phyloP scores from a whole-genome alignment of 2,329 filamentous ascomycete genomes.

The Stagonosporopsis rhizophila region DNA sequence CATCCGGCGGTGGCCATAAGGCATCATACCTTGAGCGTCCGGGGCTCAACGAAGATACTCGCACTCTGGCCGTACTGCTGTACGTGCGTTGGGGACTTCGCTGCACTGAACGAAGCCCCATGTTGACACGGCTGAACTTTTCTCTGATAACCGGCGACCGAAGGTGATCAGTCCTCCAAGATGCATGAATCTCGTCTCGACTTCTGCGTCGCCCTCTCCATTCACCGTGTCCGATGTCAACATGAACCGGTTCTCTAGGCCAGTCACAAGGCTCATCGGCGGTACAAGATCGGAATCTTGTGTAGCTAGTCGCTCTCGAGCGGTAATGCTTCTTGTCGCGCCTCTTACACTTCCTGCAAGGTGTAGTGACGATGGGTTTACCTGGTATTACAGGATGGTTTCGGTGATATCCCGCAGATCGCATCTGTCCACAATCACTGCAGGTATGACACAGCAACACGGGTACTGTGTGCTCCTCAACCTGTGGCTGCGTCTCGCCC shows the following conservation, averaged over 20 bases:
- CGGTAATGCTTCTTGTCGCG: constrained; percentile 23
- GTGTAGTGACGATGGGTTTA: constrained; percentile 29
- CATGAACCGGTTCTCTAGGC: constrained; percentile 28
- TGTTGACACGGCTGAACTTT: constrained; percentile 27
- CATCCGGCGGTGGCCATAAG: constrained; percentile 29
- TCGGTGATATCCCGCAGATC: constrained; percentile 46
- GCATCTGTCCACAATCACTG: constrained; percentile 42
- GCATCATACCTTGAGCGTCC: constrained; percentile 27
- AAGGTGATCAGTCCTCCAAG: constrained; percentile 26
- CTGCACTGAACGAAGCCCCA: constrained; percentile 37
- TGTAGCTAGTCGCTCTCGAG: constrained; percentile 26
- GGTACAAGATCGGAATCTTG: constrained; percentile 29
- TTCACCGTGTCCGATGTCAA: constrained; percentile 28
- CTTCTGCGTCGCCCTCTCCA: constrained; percentile 33
- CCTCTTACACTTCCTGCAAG: constrained; percentile 45
- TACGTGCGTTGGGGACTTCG: constrained; percentile 19
- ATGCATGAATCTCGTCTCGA: constrained; percentile 29
- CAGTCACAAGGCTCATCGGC: constrained; percentile 38
- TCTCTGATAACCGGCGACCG: constrained; percentile 26
- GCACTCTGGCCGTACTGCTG: constrained; percentile 21
- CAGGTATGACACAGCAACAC: constrained; percentile 46
- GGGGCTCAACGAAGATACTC: constrained; percentile 32
- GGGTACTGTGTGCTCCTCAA: constrained; percentile 28
- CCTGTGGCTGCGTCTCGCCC: constrained; percentile 19
- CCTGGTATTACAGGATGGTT: constrained; percentile 46